These are phyloP conservation scores for Monilinia fructicola DNA, from an alignment of 2,329 filamentous ascomycete species.

Conservation along the genomic window DNA sequence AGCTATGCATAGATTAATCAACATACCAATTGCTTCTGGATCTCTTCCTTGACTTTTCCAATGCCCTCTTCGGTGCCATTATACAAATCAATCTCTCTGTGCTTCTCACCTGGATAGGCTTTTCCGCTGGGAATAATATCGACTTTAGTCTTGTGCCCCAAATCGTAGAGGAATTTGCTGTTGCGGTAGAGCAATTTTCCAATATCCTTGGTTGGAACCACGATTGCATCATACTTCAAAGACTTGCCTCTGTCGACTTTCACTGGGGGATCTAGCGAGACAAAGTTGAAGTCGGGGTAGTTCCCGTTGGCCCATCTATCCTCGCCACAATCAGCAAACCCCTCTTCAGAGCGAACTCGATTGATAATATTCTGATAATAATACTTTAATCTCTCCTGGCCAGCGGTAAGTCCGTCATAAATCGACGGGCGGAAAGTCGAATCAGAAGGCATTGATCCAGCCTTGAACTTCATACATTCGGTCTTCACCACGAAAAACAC, in stretches of 20 bases:
- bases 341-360: neutral
- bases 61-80: conserved; percentile 1
- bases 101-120: neutral
- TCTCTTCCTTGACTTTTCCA: neutral
- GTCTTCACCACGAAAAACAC: conserved; percentile 1
- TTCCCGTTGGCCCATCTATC: neutral
- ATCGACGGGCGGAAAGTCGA: neutral
- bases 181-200: neutral
- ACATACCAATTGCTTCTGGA: neutral
- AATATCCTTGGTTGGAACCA: neutral
- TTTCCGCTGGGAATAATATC: neutral
- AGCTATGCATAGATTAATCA: neutral
- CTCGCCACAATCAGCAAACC: neutral
- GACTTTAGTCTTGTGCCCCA: neutral
- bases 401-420: neutral
- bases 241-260: neutral
- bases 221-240: neutral
- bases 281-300: neutral
- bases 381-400: neutral
- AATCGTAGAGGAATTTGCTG: neutral
- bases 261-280: conserved; percentile 5
- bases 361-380: neutral
- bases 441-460: neutral
- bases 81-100: neutral
- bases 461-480: neutral